A percentile compares a stretch with the other conserved stretches of the same genome.
These are phyloP conservation scores for Zalerion maritima DNA, from an alignment of 495 filamentous ascomycete species.

Conservation along the genomic window DNA sequence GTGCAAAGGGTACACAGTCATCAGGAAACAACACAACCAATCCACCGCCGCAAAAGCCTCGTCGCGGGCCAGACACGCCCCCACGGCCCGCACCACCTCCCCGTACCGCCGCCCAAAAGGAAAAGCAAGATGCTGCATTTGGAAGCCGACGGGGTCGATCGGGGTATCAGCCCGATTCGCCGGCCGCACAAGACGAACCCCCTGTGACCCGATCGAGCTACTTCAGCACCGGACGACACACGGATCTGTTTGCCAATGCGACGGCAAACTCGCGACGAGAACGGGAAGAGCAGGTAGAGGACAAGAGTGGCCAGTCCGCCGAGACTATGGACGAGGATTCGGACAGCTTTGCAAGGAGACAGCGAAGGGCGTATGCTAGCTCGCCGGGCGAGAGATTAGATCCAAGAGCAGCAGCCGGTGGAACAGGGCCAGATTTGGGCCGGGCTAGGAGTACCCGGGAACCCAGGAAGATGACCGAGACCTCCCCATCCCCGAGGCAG, in stretches of 20 bases:
- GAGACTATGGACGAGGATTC: conserved; percentile 16
- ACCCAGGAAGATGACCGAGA: no score
- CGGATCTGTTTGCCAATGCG: conserved; percentile 19
- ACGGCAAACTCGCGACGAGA: conserved; percentile 18
- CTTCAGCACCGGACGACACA: conserved; percentile 22
- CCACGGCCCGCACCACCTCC: conserved; percentile 10
- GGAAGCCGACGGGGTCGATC: conserved; percentile 20
- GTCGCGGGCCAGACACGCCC: conserved; percentile 10
- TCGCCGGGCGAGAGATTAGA: conserved; percentile 56
- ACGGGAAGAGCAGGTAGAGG: conserved; percentile 7
- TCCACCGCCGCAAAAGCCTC: conserved; percentile 9
- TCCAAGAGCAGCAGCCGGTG: conserved; percentile 26
- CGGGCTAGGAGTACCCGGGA: conserved; percentile 22
- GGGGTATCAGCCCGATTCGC: conserved; percentile 26
- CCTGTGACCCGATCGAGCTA: conserved; percentile 26
- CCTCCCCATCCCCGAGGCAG: conserved; percentile 10
- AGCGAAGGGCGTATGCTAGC: conserved; percentile 53
- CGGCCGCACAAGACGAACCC: conserved; percentile 27
- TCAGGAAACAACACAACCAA: no score
- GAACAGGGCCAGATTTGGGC: no score
- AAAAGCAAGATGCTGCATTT: conserved; percentile 30
- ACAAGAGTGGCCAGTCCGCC: conserved; percentile 1
- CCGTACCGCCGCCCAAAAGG: conserved; percentile 27
- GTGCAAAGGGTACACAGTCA: no score
- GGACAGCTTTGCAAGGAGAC: no score